phyloP scores from a whole-genome alignment of 2,329 filamentous ascomycete species.

The Penicillium sp. region DNA sequence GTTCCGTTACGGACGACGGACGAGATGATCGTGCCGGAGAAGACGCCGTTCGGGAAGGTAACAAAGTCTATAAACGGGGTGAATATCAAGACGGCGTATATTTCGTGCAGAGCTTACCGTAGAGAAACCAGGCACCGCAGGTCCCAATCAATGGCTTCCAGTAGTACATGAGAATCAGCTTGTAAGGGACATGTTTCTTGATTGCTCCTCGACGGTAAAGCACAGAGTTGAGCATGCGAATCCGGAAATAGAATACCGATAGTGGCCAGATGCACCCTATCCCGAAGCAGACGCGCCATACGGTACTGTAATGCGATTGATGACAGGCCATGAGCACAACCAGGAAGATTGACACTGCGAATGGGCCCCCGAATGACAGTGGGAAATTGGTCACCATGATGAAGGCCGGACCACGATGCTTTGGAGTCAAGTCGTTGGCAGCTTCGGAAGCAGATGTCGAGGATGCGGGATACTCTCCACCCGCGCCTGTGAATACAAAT shows the following conservation, averaged over 20 bases:
- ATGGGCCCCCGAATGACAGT: conserved; percentile 39
- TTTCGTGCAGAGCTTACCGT: conserved; percentile 26
- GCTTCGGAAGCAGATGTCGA: conserved; percentile 47
- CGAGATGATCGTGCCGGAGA: conserved; percentile 45
- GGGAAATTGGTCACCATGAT: conserved; percentile 48
- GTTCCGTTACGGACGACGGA: conserved; percentile 37
- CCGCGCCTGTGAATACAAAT: conserved; percentile 25
- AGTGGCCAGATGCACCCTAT: conserved; percentile 50
- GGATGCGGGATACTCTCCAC: conserved; percentile 49
- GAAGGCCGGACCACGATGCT: conserved; percentile 42
- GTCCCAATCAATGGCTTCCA: conserved; percentile 54
- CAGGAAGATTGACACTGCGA: conserved; percentile 46
- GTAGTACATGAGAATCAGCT: conserved; percentile 50
- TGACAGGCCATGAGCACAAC: conserved; percentile 43
- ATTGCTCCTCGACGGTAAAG: conserved; percentile 53
- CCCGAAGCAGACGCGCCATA: conserved; percentile 50
- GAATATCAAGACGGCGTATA: neutral
- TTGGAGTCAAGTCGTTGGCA: conserved; percentile 45
- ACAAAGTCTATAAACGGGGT: conserved; percentile 28
- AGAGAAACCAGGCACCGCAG: conserved; percentile 54
- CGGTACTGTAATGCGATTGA: conserved; percentile 36
- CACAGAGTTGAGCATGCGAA: conserved; percentile 51
- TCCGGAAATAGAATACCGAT: conserved; percentile 54
- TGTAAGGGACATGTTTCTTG: conserved; percentile 50
- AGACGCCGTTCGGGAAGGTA: conserved; percentile 48